A percentile compares a stretch with the other conserved stretches of the same genome.
These are phyloP conservation scores for Corymbia calophylla DNA, from an alignment of 441 rosid species.

Conservation along the genomic window DNA sequence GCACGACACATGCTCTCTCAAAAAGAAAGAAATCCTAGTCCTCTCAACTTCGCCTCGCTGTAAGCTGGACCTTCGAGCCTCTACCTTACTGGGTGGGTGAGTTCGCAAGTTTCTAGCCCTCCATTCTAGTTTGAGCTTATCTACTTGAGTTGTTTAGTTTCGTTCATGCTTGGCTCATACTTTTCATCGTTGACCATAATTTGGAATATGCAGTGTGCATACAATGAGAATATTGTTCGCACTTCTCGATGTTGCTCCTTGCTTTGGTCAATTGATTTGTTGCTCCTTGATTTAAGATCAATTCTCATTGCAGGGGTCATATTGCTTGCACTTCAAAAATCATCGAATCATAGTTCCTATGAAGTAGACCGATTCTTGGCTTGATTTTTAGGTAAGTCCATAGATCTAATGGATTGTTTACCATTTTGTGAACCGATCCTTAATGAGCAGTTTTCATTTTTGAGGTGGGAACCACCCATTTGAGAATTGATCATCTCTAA, in stretches of 20 bases:
- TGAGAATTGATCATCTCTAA: too few relatives aligned
- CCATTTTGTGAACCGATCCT: too few relatives aligned
- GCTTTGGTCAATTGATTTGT: neutral
- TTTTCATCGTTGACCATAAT: neutral
- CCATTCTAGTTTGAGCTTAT: neutral
- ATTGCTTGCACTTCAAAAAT: too few relatives aligned
- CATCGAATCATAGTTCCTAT: neutral
- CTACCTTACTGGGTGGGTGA: constrained; percentile 41
- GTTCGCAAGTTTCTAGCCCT: neutral
- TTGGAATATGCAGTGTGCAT: neutral
- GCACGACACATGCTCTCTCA: neutral
- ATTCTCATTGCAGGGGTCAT: neutral
- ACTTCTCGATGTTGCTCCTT: neutral
- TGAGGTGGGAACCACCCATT: too few relatives aligned
- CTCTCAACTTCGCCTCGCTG: neutral
- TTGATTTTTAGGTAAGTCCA: too few relatives aligned
- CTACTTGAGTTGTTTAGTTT: neutral
- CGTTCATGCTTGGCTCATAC: neutral
- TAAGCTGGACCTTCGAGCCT: constrained; percentile 17
- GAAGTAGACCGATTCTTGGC: neutral
- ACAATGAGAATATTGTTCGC: neutral
- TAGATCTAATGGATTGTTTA: too few relatives aligned
- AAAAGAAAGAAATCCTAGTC: too few relatives aligned
- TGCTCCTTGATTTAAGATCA: neutral
- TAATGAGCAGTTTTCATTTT: too few relatives aligned